Evolutionary conservation across 306 rosid species (phyloP), one percentile per base, ranked within the genome.

Genomic region (Quercus suber): DNA sequence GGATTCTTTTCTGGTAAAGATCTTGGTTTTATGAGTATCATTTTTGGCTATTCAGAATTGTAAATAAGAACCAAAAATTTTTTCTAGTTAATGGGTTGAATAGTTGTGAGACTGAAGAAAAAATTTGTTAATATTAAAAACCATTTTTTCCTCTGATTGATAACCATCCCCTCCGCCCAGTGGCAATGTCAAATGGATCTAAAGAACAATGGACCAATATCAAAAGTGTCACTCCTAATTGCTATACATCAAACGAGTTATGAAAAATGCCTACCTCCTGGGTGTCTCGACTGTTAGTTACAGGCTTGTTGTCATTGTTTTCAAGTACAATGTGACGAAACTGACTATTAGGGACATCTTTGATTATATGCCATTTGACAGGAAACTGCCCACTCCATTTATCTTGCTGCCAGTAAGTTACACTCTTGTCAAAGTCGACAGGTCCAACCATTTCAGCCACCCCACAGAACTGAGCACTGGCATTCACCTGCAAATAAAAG

Each of bases 401-500:
- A 84, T 92, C 97, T 84, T 92, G 97, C 81, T 92, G 97, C 97
- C 97, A 92, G 82, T 90, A 92, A 82, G 89, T 93, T 52, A 90
- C 93, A 56, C 87, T 92, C 84, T 90, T 90, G 82, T 92, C 97
- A 82, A 92, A 92, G 83, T 92, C 92, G 74, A 92, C 97, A 80
- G 95, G 91, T 79, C 97, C 97, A 73, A 90, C 68, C 97, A 92
- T 92, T 87, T 92, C 97, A 79, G 97, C 95, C 75, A 92, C 93
- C 78, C 97, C 97, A 85, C 97, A 92, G 81, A 92, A 92, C 85
- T 92, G 97, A 80, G 97, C 91, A 88, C 97, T 92, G 20, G 97
- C 97, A 90, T 92, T 92, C 56, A 92, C 97, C 97, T 92, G 83
- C 73, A 82, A 61, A 63, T 75, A 37, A 77, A 74, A 11, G 49